These are phyloP conservation scores for Backusella macrospora DNA, from an alignment of 192 early-diverging fungal species.

Conservation along the genomic window DNA sequence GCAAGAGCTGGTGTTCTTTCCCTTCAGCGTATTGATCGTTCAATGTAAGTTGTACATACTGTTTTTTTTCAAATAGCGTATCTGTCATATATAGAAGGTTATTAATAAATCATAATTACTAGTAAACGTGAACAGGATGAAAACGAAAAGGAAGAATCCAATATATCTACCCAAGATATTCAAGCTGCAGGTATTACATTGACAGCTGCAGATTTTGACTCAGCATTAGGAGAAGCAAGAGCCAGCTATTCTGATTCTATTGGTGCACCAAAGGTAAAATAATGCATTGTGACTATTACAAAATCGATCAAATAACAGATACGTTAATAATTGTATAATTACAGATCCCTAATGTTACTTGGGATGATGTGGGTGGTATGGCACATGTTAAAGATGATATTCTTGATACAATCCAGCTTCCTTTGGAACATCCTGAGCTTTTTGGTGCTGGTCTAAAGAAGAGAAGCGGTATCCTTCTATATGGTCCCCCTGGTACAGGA, in stretches of 20 bases:
- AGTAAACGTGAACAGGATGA: neutral
- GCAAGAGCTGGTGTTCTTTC: conserved; percentile 71
- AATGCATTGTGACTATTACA: neutral
- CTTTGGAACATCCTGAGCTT: conserved; percentile 93
- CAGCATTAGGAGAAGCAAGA: conserved; percentile 77
- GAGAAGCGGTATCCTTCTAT: conserved; percentile 90
- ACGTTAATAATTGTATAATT: neutral
- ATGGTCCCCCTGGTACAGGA: conserved; percentile 98
- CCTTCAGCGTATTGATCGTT: conserved; percentile 58
- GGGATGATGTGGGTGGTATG: conserved; percentile 98
- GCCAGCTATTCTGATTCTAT: conserved; percentile 87
- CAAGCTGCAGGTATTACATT: conserved; percentile 72
- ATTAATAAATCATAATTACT: neutral
- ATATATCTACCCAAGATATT: conserved; percentile 56
- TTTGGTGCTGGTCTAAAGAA: conserved; percentile 96
- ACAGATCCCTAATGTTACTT: conserved; percentile 93
- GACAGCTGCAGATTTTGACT: conserved; percentile 78
- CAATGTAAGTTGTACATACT: conserved; percentile 37
- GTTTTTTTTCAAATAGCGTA: neutral
- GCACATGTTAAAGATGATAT: conserved; percentile 91
- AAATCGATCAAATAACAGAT: neutral
- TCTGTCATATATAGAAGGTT: too few relatives aligned
- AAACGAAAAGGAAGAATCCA: neutral
- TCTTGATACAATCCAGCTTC: conserved; percentile 94
- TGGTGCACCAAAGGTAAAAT: conserved; percentile 84